Conservation (phyloP, 2,329 filamentous ascomycete species). For the Setomelanomma holmii region DNA sequence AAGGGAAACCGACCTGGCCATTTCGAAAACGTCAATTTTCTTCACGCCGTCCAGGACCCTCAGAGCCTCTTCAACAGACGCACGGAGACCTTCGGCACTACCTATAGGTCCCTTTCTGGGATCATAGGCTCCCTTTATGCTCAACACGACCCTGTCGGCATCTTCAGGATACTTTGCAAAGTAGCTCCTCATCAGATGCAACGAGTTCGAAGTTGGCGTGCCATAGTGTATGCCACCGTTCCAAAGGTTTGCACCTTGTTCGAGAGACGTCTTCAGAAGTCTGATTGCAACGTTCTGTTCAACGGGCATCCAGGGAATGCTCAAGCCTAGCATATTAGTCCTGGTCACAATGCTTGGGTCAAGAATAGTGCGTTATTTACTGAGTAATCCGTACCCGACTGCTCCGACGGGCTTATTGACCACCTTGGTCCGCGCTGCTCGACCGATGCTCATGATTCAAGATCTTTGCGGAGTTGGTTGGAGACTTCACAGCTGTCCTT, state of each 20-base stretch:
- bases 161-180: conserved; percentile 57
- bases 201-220: conserved; percentile 48
- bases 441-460: not conserved
- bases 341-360: too few relatives aligned
- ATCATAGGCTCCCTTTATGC: conserved; percentile 52
- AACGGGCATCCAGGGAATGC: not conserved
- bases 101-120: conserved; percentile 40
- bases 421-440: not conserved
- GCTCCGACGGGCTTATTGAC: conserved; percentile 4
- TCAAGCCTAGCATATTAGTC: not conserved
- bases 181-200: conserved; percentile 54
- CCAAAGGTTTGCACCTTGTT: conserved; percentile 52
- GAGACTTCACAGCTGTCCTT: not conserved
- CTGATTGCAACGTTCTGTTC: conserved; percentile 36
- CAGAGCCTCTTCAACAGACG: conserved; percentile 3
- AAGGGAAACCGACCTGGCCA: not conserved
- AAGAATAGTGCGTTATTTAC: not conserved
- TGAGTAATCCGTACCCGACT: conserved; percentile 7
- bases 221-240: conserved; percentile 55
- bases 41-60: conserved; percentile 1
- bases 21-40: conserved; percentile 50
- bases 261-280: conserved; percentile 45
- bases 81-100: conserved; percentile 42
- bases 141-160: conserved; percentile 53
- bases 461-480: not conserved